Conservation (phyloP, 139 green algal genomes). For the Chlamydomonas schloesseri region DNA sequence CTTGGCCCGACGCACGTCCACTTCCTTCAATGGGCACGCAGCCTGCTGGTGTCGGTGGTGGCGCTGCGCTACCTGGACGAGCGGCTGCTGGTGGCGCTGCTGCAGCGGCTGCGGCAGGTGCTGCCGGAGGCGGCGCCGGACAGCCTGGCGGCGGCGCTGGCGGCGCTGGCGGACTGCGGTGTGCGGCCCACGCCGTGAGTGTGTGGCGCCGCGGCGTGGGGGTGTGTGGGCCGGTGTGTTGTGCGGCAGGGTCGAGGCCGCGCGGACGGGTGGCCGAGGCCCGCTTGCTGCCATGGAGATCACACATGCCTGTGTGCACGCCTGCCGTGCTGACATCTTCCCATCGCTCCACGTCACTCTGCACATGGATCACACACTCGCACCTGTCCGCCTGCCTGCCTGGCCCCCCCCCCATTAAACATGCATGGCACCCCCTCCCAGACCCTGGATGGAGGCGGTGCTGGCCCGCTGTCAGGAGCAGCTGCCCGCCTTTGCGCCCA, state of each 20-base stretch:
- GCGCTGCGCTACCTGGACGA: slow-evolving; percentile 40
- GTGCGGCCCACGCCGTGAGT: slow-evolving; percentile 27
- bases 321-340: too few relatives aligned
- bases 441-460: slow-evolving; percentile 37
- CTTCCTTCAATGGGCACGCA: too few relatives aligned
- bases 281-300: too few relatives aligned
- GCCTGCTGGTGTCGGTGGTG: slow-evolving; percentile 12
- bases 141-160: background rate
- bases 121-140: background rate
- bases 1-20: too few relatives aligned
- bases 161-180: slow-evolving; percentile 25
- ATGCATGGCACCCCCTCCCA: background rate
- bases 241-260: background rate
- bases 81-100: slow-evolving; percentile 40
- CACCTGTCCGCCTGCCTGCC: too few relatives aligned
- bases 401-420: too few relatives aligned
- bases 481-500: background rate
- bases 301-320: too few relatives aligned
- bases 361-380: too few relatives aligned
- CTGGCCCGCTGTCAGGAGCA: slow-evolving; percentile 21
- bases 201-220: background rate
- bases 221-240: background rate
- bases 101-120: slow-evolving; percentile 16
- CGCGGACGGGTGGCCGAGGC: background rate
- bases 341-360: too few relatives aligned